phyloP scores from a whole-genome alignment of 345 rosid species.

The Eucalyptus cloeziana region DNA sequence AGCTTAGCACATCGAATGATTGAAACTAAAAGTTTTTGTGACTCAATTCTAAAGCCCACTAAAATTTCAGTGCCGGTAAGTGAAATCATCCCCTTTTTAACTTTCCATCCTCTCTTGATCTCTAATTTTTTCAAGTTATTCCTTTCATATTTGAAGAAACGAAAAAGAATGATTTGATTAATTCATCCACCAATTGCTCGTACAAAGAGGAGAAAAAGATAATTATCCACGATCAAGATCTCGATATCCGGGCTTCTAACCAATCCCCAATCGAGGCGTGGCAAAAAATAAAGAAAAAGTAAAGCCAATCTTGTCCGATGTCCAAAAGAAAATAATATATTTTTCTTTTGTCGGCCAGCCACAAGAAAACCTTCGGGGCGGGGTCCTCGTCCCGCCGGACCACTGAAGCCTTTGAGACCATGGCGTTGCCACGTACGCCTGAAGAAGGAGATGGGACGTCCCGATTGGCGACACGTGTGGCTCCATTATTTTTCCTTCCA shows the following conservation, averaged over 20 bases:
- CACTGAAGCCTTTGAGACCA: background rate
- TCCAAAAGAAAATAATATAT: background rate
- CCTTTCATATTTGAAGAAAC: background rate
- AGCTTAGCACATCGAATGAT: background rate
- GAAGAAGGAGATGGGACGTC: background rate
- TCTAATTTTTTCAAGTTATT: background rate
- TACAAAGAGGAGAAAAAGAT: background rate
- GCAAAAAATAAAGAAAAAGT: background rate
- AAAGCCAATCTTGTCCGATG: background rate
- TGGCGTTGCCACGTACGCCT: background rate
- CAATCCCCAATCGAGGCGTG: background rate
- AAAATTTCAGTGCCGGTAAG: background rate
- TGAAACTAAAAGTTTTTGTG: background rate
- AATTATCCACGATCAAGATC: background rate
- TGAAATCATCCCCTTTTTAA: background rate
- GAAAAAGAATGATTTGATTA: background rate
- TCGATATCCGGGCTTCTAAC: background rate
- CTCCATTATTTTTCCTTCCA: background rate
- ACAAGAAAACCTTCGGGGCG: background rate
- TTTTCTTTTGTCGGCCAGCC: background rate
- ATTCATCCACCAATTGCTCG: background rate
- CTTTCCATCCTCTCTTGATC: background rate
- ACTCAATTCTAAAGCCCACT: background rate
- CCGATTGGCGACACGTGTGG: background rate
- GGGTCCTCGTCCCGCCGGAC: background rate